Evolutionary conservation across 2,329 filamentous ascomycete genomes (phyloP).

Genomic region (Botrytis sinoallii): DNA sequence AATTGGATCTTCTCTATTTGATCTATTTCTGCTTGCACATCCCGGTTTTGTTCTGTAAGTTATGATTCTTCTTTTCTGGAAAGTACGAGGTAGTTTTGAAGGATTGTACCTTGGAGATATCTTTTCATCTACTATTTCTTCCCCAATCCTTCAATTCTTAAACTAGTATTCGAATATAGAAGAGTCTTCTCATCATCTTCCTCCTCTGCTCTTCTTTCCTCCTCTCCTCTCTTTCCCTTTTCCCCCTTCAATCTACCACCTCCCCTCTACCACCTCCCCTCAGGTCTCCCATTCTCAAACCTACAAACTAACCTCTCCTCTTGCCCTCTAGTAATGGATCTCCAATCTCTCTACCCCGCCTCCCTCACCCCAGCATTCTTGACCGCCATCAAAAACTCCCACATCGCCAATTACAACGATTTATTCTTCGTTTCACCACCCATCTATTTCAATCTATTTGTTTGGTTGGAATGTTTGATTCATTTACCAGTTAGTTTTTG

Average conservation of each 20-base stretch:
- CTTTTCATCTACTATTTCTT: background rate
- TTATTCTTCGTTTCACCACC: constrained; percentile 60
- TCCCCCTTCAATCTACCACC: too few species aligned
- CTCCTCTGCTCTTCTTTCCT: background rate
- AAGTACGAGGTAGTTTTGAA: background rate
- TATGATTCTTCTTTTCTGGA: constrained; percentile 38
- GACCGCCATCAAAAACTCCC: constrained; percentile 50
- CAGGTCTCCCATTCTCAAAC: background rate
- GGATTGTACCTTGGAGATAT: background rate
- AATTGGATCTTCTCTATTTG: constrained; percentile 44
- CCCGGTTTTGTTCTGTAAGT: constrained; percentile 54
- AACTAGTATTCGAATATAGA: background rate
- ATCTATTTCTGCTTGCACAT: constrained; percentile 61
- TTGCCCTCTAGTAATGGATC: constrained; percentile 52
- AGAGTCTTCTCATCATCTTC: background rate
- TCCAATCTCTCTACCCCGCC: constrained; percentile 56
- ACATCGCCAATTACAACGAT: constrained; percentile 59
- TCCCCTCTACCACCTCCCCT: too few species aligned
- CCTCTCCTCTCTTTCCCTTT: background rate
- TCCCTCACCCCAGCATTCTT: constrained; percentile 50
- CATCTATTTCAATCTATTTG: constrained; percentile 56
- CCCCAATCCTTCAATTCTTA: background rate
- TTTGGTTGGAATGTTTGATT: constrained; percentile 57
- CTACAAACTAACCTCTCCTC: constrained; percentile 7
- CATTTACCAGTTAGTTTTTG: constrained; percentile 60